phyloP scores from a whole-genome alignment of 805 yeast genomes.

The Zygoascus ofunaensis region DNA sequence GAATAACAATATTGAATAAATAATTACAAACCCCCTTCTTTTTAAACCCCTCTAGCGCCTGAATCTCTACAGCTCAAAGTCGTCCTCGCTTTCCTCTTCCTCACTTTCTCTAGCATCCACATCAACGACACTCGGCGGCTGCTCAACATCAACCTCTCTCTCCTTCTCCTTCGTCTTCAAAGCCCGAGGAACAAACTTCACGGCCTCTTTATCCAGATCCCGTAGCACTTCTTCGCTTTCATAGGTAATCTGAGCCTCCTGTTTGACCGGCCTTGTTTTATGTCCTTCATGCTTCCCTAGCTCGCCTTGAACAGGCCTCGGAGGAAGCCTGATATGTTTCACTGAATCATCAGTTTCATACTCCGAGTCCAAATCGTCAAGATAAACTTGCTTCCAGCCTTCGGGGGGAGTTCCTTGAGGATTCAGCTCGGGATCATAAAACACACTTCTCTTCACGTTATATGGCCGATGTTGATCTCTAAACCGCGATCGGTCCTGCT shows the following conservation, averaged over 20 bases:
- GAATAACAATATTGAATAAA: no score
- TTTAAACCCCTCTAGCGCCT: no score
- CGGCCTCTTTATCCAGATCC: conserved; percentile 17
- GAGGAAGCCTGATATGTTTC: conserved; percentile 25
- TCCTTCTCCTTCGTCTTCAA: conserved; percentile 9
- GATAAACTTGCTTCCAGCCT: conserved; percentile 25
- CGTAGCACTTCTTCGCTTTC: conserved; percentile 20
- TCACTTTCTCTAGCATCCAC: no score
- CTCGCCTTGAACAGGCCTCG: conserved; percentile 12
- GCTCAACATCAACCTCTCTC: no score
- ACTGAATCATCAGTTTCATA: conserved; percentile 16
- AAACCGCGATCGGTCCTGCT: neutral
- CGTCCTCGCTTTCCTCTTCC: no score
- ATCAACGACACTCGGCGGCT: no score
- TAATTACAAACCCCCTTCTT: no score
- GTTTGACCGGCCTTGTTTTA: conserved; percentile 13
- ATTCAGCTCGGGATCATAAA: conserved; percentile 22
- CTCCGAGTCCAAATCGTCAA: conserved; percentile 21
- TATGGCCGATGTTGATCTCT: neutral
- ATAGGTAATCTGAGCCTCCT: conserved; percentile 13
- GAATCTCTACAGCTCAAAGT: no score
- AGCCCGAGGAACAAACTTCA: conserved; percentile 15
- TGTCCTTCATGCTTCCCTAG: no score
- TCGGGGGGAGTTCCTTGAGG: conserved; percentile 22
- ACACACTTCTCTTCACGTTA: conserved; percentile 17